Evolutionary conservation across 1,284 basidiomycete genomes (phyloP).

Genomic region (Tilletiopsis washingtonensis): DNA sequence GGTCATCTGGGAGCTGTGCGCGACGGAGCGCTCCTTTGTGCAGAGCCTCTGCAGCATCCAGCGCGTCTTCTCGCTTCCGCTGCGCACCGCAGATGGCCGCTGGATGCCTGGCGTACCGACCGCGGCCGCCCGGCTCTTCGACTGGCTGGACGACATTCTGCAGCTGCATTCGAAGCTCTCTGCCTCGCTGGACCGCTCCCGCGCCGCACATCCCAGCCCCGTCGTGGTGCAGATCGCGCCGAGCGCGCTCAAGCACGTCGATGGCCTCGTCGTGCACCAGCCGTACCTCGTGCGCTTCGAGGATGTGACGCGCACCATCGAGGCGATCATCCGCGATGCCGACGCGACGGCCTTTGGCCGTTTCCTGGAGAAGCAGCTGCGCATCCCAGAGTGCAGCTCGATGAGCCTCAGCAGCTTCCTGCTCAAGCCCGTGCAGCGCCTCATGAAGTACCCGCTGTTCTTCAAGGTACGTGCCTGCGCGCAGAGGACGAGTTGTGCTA

Average conservation of each 20-base stretch:
- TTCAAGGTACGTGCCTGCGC: slow-evolving; percentile 51
- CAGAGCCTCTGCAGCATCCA: slow-evolving; percentile 3
- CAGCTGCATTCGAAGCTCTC: slow-evolving; percentile 8
- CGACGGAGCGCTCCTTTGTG: slow-evolving; percentile 9
- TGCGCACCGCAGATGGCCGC: slow-evolving; percentile 1
- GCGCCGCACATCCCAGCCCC: slow-evolving; percentile 31
- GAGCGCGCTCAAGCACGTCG: slow-evolving; percentile 57
- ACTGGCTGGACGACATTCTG: slow-evolving; percentile 13
- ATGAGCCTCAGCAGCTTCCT: slow-evolving; percentile 63
- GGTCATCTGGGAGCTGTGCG: slow-evolving; percentile 11
- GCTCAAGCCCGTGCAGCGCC: slow-evolving; percentile 64
- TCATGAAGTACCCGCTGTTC: slow-evolving; percentile 64
- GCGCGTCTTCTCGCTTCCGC: slow-evolving; percentile 6
- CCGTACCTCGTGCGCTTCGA: slow-evolving; percentile 71
- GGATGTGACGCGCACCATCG: slow-evolving; percentile 56
- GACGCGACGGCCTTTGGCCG: slow-evolving; percentile 65
- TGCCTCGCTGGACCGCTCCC: slow-evolving; percentile 1
- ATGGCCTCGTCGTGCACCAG: slow-evolving; percentile 68
- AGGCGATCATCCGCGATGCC: slow-evolving; percentile 54
- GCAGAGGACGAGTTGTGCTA: background rate
- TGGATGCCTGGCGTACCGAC: slow-evolving; percentile 6
- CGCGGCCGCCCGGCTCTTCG: slow-evolving; percentile 7
- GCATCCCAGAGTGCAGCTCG: slow-evolving; percentile 54
- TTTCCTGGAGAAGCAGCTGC: slow-evolving; percentile 69
- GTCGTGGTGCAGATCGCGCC: slow-evolving; percentile 56